Conservation (phyloP, 441 rosid species). For the Adansonia grandidieri region DNA sequence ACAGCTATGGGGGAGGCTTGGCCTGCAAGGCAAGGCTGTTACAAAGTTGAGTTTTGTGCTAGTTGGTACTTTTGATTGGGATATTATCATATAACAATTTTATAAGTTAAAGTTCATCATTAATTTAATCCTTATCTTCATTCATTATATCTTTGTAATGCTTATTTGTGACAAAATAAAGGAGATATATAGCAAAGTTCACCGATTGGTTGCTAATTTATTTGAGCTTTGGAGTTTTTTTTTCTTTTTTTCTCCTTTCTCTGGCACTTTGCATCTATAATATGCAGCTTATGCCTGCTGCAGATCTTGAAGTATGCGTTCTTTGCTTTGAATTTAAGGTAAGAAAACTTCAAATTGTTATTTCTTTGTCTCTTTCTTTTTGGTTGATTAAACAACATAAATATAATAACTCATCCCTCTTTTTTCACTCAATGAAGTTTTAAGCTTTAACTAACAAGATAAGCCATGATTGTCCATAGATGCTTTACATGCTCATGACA, state of each 20-base stretch:
- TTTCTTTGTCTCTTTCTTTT: no score
- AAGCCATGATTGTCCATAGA: no score
- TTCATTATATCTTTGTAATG: constrained; percentile 9
- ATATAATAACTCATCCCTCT: no score
- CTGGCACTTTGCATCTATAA: not conserved
- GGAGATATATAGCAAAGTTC: not conserved
- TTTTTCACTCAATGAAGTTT: no score
- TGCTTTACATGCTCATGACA: no score
- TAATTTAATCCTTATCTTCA: not conserved
- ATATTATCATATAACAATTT: constrained; percentile 38
- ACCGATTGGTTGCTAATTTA: not conserved
- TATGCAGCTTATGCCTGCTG: not conserved
- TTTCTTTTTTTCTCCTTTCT: not conserved
- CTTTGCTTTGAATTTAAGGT: not conserved
- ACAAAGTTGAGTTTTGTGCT: constrained; percentile 75
- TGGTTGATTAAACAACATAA: no score
- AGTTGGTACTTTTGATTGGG: constrained; percentile 42
- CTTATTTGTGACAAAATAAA: constrained; percentile 18
- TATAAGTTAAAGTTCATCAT: not conserved
- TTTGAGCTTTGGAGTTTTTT: not conserved
- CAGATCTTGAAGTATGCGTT: not conserved
- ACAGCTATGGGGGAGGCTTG: constrained; percentile 91
- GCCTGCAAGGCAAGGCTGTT: constrained; percentile 85
- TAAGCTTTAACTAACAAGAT: no score
- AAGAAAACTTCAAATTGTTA: not conserved